Evolutionary conservation across 2,329 filamentous ascomycete species (phyloP).

Genomic region (Phoma sp.): DNA sequence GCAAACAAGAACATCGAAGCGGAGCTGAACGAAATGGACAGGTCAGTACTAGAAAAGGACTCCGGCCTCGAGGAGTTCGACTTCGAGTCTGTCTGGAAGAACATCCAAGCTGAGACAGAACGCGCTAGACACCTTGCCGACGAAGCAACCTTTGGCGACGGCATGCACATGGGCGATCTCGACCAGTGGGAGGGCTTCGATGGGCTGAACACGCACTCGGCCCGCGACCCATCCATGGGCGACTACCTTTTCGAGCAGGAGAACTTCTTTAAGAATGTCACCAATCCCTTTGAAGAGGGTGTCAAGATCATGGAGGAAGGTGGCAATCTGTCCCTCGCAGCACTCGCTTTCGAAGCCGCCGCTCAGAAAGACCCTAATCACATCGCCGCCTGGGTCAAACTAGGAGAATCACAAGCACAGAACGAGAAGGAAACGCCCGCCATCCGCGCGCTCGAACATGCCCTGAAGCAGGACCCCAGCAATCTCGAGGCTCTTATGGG

Average conservation of each 20-base stretch:
- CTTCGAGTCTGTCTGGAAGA: slow-evolving; percentile 88
- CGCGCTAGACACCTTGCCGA: slow-evolving; percentile 72
- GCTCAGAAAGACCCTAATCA: slow-evolving; percentile 88
- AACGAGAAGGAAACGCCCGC: slow-evolving; percentile 98
- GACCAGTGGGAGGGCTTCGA: slow-evolving; percentile 83
- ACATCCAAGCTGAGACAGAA: slow-evolving; percentile 78
- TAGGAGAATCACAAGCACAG: slow-evolving; percentile 92
- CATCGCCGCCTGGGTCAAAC: slow-evolving; percentile 89
- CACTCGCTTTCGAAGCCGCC: slow-evolving; percentile 93
- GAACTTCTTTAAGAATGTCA: slow-evolving; percentile 82
- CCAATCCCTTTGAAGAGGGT: slow-evolving; percentile 90
- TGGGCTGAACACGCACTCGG: slow-evolving; percentile 68
- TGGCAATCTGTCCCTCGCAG: slow-evolving; percentile 90
- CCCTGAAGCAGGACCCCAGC: slow-evolving; percentile 82
- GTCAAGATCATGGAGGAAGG: slow-evolving; percentile 91
- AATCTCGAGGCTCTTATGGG: slow-evolving; percentile 94
- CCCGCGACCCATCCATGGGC: slow-evolving; percentile 77
- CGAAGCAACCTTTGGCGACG: slow-evolving; percentile 68
- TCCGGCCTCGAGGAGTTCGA: slow-evolving; percentile 84
- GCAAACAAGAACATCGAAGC: slow-evolving; percentile 79
- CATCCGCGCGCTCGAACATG: slow-evolving; percentile 90
- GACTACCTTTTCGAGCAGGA: slow-evolving; percentile 95
- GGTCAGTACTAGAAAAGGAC: slow-evolving; percentile 71
- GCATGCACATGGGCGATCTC: slow-evolving; percentile 70
- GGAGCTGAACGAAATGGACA: slow-evolving; percentile 89